Evolutionary conservation across 345 rosid species (phyloP).

Genomic region (Boechera divaricarpa): DNA sequence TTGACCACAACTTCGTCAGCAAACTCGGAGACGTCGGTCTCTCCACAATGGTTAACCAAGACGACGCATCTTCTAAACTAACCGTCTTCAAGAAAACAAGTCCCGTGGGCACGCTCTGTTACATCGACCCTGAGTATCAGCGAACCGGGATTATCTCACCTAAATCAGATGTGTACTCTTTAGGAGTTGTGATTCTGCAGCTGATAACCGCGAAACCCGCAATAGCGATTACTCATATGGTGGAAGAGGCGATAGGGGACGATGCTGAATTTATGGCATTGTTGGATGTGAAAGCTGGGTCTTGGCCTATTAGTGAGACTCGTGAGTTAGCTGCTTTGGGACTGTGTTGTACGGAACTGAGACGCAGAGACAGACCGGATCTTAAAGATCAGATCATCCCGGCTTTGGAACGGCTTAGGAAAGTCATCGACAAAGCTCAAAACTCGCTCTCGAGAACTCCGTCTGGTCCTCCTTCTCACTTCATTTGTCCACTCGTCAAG

Average conservation of each 20-base stretch:
- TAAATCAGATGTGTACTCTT: constrained; percentile 81
- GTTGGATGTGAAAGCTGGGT: constrained; percentile 73
- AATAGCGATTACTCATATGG: constrained; percentile 61
- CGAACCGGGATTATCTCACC: constrained; percentile 75
- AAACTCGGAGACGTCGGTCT: constrained; percentile 94
- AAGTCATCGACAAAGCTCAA: constrained; percentile 52
- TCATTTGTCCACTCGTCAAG: constrained; percentile 84
- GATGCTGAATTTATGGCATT: constrained; percentile 49
- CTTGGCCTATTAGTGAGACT: constrained; percentile 81
- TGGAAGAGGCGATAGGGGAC: constrained; percentile 73
- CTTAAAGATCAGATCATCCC: constrained; percentile 75
- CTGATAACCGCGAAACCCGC: constrained; percentile 81
- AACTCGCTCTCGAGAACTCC: constrained; percentile 36
- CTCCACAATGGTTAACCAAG: constrained; percentile 60
- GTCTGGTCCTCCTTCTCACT: constrained; percentile 63
- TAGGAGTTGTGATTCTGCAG: constrained; percentile 81
- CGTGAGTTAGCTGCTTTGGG: constrained; percentile 70
- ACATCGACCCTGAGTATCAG: constrained; percentile 94
- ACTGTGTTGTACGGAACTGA: constrained; percentile 76
- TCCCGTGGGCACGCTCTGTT: constrained; percentile 87
- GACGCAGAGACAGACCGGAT: constrained; percentile 80
- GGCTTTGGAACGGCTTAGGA: constrained; percentile 63
- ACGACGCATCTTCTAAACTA: constrained; percentile 51
- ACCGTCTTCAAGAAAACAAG: constrained; percentile 57
- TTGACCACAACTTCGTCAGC: constrained; percentile 79